phyloP scores from a whole-genome alignment of 805 yeast species.

The Schizosaccharomyces octosporus region DNA sequence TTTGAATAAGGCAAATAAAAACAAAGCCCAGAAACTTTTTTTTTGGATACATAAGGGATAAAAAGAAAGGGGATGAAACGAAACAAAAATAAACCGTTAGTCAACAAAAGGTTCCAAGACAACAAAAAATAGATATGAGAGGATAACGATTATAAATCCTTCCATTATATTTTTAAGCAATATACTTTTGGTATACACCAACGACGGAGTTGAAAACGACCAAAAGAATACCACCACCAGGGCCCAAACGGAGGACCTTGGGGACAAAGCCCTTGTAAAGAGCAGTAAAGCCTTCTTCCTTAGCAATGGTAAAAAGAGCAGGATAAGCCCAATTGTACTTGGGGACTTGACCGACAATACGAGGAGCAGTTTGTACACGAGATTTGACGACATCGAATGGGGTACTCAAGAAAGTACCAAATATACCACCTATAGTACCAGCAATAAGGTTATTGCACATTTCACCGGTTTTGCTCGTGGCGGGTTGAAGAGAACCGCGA shows the following conservation, averaged over 20 bases:
- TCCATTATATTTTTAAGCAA: not conserved
- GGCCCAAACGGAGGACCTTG: conserved; percentile 88
- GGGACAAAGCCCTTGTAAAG: conserved; percentile 92
- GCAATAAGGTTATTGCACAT: conserved; percentile 70
- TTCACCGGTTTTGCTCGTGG: conserved; percentile 44
- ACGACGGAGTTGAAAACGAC: conserved; percentile 41
- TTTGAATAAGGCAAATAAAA: too few relatives aligned
- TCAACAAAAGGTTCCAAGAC: not conserved
- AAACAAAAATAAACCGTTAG: not conserved
- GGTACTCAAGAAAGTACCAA: conserved; percentile 84
- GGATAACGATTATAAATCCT: not conserved
- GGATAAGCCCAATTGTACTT: conserved; percentile 87
- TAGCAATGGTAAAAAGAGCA: conserved; percentile 42
- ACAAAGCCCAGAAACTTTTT: too few relatives aligned
- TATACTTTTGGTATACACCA: not conserved
- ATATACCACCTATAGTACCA: conserved; percentile 90
- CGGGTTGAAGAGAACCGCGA: conserved; percentile 52
- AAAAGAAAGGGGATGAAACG: too few relatives aligned
- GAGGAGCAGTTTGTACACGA: conserved; percentile 60
- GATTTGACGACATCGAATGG: conserved; percentile 92
- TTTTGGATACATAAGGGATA: too few relatives aligned
- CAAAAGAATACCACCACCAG: conserved; percentile 95
- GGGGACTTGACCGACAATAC: conserved; percentile 46
- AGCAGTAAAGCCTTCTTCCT: conserved; percentile 81
- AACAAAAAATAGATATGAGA: not conserved